Evolutionary conservation across 108 stramenopile species (phyloP), one percentile per base, ranked within the genome.

Genomic region (Cylindrotheca closterium): DNA sequence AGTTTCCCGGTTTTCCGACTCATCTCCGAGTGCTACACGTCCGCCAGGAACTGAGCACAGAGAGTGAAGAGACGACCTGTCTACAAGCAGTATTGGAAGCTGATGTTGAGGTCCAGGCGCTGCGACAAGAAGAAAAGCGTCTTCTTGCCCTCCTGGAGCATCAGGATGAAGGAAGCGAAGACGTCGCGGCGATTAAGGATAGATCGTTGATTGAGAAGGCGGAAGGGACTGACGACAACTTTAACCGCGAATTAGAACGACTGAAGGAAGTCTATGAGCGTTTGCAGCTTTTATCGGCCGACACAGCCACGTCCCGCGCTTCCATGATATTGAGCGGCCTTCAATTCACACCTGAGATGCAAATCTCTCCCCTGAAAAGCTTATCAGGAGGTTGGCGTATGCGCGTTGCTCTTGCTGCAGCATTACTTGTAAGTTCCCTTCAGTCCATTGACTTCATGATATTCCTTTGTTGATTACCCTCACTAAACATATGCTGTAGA

Each of bases 321-420:
- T 70, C 89, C 24, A 83, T 82, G 51, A 97, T 98, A 50, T 67
- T 98, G 28, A 78, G 70, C 22, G 98, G 98, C 0, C 67, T 98
- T 19, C 96, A 97, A 70, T 98, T 98, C 70, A 95, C 92, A 25
- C 79, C 79, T 30, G 74, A 70, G 4, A 97, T 97, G 96, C 95
- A 96, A 79, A 64, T 30, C 29, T 77, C 87, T 53, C 87, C 92
- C 21, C 92, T 94, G 1, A 91, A 88, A 22, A 84, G 88, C 23
- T 75, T 98, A 21, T 82, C 79, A 10, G 97, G 97, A 59, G 98
- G 98, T 4, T 99, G 98, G 98, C 64, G 97, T 33, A 99, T 99
- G 98, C 86, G 98, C 47, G 98, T 99, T 60, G 89, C 96, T 1
- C 68, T 99, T 27, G 98, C 97, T 5, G 96, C 94, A 2, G 96